phyloP scores from a whole-genome alignment of 768 basidiomycete species.

The Lactarius deliciosus region DNA sequence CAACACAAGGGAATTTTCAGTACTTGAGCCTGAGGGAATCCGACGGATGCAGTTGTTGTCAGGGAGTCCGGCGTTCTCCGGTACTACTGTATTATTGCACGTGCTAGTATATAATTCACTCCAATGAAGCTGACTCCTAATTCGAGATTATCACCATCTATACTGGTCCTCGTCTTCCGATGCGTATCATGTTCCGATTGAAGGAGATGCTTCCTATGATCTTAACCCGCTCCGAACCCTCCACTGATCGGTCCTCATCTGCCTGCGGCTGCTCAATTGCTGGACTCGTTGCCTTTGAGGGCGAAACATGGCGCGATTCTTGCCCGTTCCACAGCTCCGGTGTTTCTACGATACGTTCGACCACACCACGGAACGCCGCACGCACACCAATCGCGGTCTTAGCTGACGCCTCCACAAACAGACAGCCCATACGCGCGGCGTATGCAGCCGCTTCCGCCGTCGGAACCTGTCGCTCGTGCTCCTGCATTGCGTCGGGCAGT shows the following conservation, averaged over 20 bases:
- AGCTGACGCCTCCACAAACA: slow-evolving; percentile 89
- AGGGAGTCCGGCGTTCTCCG: background rate
- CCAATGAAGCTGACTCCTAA: background rate
- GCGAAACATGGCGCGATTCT: slow-evolving; percentile 29
- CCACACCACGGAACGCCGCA: slow-evolving; percentile 73
- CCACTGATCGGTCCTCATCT: background rate
- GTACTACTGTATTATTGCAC: background rate
- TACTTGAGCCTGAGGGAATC: too few relatives aligned
- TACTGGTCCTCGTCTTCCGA: background rate
- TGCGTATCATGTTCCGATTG: background rate
- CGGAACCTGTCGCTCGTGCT: slow-evolving; percentile 79
- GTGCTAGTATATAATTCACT: background rate
- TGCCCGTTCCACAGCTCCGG: slow-evolving; percentile 69
- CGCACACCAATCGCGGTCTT: slow-evolving; percentile 84
- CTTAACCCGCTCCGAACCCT: background rate
- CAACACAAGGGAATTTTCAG: background rate
- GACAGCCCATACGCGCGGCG: slow-evolving; percentile 77
- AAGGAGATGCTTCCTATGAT: slow-evolving; percentile 8
- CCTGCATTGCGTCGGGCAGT: slow-evolving; percentile 44
- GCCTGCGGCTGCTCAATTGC: background rate
- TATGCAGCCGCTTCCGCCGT: slow-evolving; percentile 75
- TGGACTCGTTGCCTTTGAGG: slow-evolving; percentile 15
- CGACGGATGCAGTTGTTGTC: too few relatives aligned
- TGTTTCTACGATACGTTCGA: slow-evolving; percentile 79
- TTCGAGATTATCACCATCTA: background rate